phyloP scores from a whole-genome alignment of 2,329 filamentous ascomycete genomes.

The Ophiocordyceps camponoti-rufipedis region DNA sequence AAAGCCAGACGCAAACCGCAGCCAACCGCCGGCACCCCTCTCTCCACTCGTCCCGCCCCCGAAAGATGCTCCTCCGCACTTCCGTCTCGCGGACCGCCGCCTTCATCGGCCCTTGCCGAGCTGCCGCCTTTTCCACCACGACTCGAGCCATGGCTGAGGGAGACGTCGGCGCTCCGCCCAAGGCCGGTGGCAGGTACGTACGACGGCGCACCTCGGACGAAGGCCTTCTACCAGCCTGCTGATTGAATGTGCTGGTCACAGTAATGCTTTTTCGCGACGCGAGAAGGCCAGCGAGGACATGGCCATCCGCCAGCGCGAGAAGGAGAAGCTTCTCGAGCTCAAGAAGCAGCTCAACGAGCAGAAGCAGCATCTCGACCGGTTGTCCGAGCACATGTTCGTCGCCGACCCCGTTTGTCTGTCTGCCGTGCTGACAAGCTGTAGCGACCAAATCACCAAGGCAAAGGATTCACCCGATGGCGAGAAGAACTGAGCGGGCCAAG shows the following conservation, averaged over 20 bases:
- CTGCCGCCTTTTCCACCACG: slow-evolving; percentile 42
- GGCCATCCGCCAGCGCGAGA: slow-evolving; percentile 74
- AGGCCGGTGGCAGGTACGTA: slow-evolving; percentile 22
- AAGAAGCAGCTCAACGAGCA: slow-evolving; percentile 59
- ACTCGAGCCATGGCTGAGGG: slow-evolving; percentile 48
- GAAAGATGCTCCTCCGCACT: slow-evolving; percentile 46
- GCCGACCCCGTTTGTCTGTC: background rate
- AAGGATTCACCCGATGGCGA: slow-evolving; percentile 53
- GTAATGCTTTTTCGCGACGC: slow-evolving; percentile 83
- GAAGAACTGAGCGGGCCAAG: slow-evolving; percentile 29
- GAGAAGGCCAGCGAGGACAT: slow-evolving; percentile 75
- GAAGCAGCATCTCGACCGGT: slow-evolving; percentile 65
- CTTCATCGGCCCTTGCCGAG: slow-evolving; percentile 30
- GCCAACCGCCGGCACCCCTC: slow-evolving; percentile 2
- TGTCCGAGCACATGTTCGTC: slow-evolving; percentile 71
- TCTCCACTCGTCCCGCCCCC: slow-evolving; percentile 5
- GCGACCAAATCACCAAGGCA: slow-evolving; percentile 61
- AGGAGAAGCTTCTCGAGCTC: slow-evolving; percentile 70
- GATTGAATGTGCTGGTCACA: slow-evolving; percentile 14
- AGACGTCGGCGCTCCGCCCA: slow-evolving; percentile 45
- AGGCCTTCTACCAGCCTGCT: too few relatives aligned
- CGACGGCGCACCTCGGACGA: too few relatives aligned
- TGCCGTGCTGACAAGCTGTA: slow-evolving; percentile 15
- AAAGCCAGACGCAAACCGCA: background rate
- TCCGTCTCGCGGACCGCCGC: slow-evolving; percentile 36